These are phyloP conservation scores for Creolimax fragrantissima DNA, from an alignment of 78 protist species.

Conservation along the genomic window DNA sequence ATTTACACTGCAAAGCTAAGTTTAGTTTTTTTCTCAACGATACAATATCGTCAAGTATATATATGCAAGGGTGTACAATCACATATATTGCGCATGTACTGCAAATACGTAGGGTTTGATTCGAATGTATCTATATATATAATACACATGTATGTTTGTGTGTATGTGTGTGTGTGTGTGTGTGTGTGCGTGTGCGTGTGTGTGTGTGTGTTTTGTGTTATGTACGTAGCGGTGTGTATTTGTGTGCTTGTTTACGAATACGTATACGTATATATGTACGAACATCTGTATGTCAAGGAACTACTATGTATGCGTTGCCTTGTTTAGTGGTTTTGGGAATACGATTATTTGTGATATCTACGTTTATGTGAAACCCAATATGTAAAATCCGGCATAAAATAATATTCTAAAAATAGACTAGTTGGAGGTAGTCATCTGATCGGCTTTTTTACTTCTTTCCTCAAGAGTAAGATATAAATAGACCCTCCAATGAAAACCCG, in stretches of 20 bases:
- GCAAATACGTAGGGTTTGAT: neutral
- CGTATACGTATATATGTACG: too few relatives aligned
- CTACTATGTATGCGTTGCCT: too few relatives aligned
- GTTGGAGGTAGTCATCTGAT: neutral
- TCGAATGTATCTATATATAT: neutral
- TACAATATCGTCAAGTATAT: neutral
- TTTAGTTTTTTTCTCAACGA: neutral
- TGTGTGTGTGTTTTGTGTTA: neutral
- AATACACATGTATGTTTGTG: neutral
- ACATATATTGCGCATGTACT: too few relatives aligned
- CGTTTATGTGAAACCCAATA: neutral
- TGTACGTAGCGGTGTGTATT: too few relatives aligned
- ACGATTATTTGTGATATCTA: too few relatives aligned
- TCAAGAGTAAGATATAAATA: neutral
- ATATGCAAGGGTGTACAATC: too few relatives aligned
- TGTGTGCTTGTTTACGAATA: too few relatives aligned
- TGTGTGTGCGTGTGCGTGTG: neutral
- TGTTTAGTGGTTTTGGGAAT: too few relatives aligned
- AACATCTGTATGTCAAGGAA: too few relatives aligned
- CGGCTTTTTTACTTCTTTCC: neutral
- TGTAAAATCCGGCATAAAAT: neutral
- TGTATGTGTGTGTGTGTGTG: neutral
- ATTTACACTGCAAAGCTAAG: too few relatives aligned
- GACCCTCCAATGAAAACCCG: neutral
- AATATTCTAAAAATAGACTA: neutral